Evolutionary conservation across 306 rosid genomes (phyloP), one percentile per base, ranked within the genome.

Genomic region (Pyrus pyrifolia): DNA sequence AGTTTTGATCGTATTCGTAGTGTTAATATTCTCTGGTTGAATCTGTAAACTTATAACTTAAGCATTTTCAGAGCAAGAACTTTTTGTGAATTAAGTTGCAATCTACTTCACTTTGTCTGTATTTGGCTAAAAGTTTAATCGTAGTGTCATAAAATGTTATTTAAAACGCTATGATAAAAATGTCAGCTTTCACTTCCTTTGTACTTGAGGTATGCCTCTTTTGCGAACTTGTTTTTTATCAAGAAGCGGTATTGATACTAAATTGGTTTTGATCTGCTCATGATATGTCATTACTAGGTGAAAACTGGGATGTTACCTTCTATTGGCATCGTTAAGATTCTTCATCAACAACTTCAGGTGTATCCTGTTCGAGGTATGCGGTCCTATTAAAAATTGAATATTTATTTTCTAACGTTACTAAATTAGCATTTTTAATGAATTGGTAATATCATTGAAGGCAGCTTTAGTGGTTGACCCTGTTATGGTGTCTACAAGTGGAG

Each of bases 401-500:
- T 74, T 40, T 71, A 60, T 70, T 63, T 76, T 77, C 59, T 51
- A 22, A 60, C 80, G 78, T 71, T 27, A 76, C 42, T 27, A n/a
- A 23, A 79, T 51, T 45, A 71, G 78, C 40, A 78, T 80, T 73
- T 82, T 30, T 57, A 51, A 77, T 82, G 71, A 76, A 69, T 87
- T 75, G 6, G 64, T 77, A 46, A 68, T 65, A 18, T 87, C 46
- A 83, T 68, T 86, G 86, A 87, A 87, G 89, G 85, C 85, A 94
- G 97, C 95, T 88, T 86, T 94, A 83, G 98, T 94, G 78, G 93
- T 94, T 85, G 98, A 94, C 86, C 98, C 98, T 63, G 97, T 94
- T 67, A 90, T 91, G 98, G 88, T 90, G 81, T 94, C 97, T 78
- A 90, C 98, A 51, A 91, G 96, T 78, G 97, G 97, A 74, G 96